These are phyloP conservation scores for Narthecium ossifragum DNA, from an alignment of 106 monocot genomes.

Conservation along the genomic window DNA sequence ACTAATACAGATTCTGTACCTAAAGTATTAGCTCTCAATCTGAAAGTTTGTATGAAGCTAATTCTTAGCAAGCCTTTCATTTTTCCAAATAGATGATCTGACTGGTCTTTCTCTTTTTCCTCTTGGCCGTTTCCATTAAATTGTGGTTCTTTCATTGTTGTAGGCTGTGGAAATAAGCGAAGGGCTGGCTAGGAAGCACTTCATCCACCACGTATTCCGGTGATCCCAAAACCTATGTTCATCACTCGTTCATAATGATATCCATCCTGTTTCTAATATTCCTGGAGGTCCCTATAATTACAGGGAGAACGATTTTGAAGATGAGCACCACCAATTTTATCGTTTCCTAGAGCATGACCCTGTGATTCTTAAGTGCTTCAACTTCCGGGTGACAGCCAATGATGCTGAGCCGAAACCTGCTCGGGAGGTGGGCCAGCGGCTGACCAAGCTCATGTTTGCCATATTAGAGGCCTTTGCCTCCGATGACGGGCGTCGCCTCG, in stretches of 20 bases:
- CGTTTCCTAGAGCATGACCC: constrained; percentile 92
- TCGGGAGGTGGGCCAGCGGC: constrained; percentile 32
- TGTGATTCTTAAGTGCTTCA: constrained; percentile 61
- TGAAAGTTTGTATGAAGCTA: too few relatives aligned
- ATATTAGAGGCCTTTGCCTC: constrained; percentile 89
- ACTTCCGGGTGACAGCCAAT: constrained; percentile 63
- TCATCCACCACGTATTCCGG: constrained; percentile 89
- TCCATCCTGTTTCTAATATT: not conserved
- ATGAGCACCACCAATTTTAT: constrained; percentile 59
- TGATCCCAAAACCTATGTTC: too few relatives aligned
- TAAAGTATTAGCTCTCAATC: too few relatives aligned
- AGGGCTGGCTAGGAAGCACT: constrained; percentile 76
- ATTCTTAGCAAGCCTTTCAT: too few relatives aligned
- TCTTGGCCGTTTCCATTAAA: too few relatives aligned
- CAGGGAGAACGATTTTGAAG: constrained; percentile 87
- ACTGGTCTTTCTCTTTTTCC: too few relatives aligned
- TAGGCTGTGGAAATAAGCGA: constrained; percentile 79
- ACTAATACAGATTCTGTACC: too few relatives aligned
- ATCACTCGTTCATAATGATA: too few relatives aligned
- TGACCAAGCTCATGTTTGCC: constrained; percentile 77
- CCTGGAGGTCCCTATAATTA: not conserved
- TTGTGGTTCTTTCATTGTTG: too few relatives aligned
- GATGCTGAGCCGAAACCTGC: constrained; percentile 75
- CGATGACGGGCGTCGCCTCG: constrained; percentile 47
- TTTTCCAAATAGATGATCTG: too few relatives aligned